Evolutionary conservation across 139 green algal genomes (phyloP), one percentile per base, ranked within the genome.

Genomic region (Pleodorina starrii): DNA sequence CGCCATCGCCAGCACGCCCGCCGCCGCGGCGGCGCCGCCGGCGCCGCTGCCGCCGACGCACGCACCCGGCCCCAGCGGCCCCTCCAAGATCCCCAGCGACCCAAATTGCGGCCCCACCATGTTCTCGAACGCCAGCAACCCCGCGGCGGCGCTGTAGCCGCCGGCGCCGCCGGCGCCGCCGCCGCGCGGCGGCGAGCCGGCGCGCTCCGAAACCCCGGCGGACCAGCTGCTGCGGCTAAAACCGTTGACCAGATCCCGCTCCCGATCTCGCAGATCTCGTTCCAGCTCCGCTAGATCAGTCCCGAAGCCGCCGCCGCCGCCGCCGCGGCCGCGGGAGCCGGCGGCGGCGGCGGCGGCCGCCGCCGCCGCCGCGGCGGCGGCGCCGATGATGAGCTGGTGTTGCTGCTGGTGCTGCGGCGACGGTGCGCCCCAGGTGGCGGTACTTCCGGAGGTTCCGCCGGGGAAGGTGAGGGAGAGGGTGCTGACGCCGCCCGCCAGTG

Each of bases 31-130:
- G 44, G 23, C 74, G 74, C 74, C 42, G 74, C 44, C 74, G 32
- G 44, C 38, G 1, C 57, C 79, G 40, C 50, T 1, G 50, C 50
- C 74, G 46, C 44, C 74, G 32, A 44, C 59, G 10, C 57, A 57
- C 36, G 32, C 14, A 11, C 50, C 51, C 46, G 51, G 6, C 19
- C n/a, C 54, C 35, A 75, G 21, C 32, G 42, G 42, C 14, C 57
- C 60, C 43, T 87, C 81, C 63, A 87, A 40, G 40, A 87, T 27
- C 29, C 81, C 81, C 81, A 87, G 60, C 29, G 81, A 63, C 5
- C 42, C 60, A 25, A 87, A 87, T 29, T 12, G 60, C 40, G 81
- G 60, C 32, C 81, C 81, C 43, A 87, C 59, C 16, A 76, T 42
- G 17, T 12, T 19, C 81, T 87, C 81, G 17, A 66, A 87, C 40